A percentile compares a stretch with the other conserved stretches of the same genome.
phyloP scores from a whole-genome alignment of 192 early-diverging fungal genomes.

The Coemansia sp. region DNA sequence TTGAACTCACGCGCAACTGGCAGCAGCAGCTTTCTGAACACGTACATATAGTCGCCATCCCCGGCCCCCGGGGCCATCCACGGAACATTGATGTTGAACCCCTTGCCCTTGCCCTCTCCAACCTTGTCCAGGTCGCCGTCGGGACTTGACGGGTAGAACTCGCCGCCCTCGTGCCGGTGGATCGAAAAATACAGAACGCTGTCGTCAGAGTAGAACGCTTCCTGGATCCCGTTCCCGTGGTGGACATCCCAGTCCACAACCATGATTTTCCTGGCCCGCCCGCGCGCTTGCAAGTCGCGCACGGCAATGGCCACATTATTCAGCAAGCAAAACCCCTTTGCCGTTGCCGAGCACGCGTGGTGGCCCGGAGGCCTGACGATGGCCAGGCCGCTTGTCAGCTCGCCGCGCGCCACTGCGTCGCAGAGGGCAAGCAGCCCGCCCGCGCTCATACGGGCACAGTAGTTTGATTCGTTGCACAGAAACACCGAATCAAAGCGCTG shows the following conservation, averaged over 20 bases:
- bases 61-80: constrained; percentile 70
- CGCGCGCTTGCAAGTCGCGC: constrained; percentile 49
- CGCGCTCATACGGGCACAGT: constrained; percentile 64
- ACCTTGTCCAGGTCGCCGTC: constrained; percentile 53
- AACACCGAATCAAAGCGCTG: constrained; percentile 62
- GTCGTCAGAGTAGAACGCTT: constrained; percentile 68
- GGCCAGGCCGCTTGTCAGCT: constrained; percentile 73
- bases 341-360: constrained; percentile 70
- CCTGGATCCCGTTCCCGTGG: constrained; percentile 92
- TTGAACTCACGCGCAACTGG: constrained; percentile 77
- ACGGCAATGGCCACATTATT: constrained; percentile 90
- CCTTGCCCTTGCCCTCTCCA: constrained; percentile 63
- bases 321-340: constrained; percentile 84
- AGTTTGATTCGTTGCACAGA: constrained; percentile 57
- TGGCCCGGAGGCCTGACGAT: constrained; percentile 92
- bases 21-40: constrained; percentile 71
- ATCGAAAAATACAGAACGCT: constrained; percentile 80
- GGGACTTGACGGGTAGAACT: constrained; percentile 69
- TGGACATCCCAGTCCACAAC: constrained; percentile 96
- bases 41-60: constrained; percentile 85
- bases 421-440: constrained; percentile 71
- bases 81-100: constrained; percentile 78
- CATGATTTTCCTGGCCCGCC: constrained; percentile 57
- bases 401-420: constrained; percentile 58
- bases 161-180: constrained; percentile 74